phyloP scores from a whole-genome alignment of 768 basidiomycete genomes.

The Leccinum olivaceopallidum region DNA sequence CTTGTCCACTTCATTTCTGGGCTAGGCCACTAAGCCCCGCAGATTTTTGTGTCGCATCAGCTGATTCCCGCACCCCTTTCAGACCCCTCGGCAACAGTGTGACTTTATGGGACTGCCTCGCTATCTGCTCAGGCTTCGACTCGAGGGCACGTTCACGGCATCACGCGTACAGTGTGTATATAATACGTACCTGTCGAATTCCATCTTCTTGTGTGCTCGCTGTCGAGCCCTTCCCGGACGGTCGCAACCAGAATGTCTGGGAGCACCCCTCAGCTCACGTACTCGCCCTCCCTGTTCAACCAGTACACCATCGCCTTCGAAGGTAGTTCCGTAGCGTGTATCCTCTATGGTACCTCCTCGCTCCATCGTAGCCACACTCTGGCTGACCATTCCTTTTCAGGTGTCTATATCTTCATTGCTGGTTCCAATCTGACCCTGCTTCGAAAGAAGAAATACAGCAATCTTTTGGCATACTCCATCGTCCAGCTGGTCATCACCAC shows the following conservation, averaged over 20 bases:
- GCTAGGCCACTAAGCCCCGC: constrained; percentile 3
- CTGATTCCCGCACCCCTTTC: constrained; percentile 1
- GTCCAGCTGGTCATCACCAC: constrained; percentile 21
- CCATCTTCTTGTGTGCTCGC: not conserved
- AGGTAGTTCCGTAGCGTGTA: constrained; percentile 19
- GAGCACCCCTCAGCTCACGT: constrained; percentile 8
- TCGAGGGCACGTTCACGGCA: constrained; percentile 8
- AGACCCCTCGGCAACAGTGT: constrained; percentile 5
- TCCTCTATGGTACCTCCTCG: constrained; percentile 19
- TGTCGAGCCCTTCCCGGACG: not conserved
- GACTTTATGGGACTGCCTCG: not conserved
- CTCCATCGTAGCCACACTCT: too few species aligned
- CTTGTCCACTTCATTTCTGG: constrained; percentile 3
- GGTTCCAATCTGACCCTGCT: constrained; percentile 17
- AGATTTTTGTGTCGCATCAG: not conserved
- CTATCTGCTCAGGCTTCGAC: constrained; percentile 4
- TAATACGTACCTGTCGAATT: not conserved
- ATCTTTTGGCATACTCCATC: constrained; percentile 15
- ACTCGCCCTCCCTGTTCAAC: constrained; percentile 12
- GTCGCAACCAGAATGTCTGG: constrained; percentile 15
- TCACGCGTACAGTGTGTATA: constrained; percentile 3
- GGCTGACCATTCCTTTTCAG: not conserved
- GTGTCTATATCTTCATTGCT: constrained; percentile 17
- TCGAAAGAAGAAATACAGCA: constrained; percentile 14
- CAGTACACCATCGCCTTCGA: constrained; percentile 25